Base-by-base conservation (phyloP, 371 early-diverging fungal genomes). In the Mucor indicus region DNA sequence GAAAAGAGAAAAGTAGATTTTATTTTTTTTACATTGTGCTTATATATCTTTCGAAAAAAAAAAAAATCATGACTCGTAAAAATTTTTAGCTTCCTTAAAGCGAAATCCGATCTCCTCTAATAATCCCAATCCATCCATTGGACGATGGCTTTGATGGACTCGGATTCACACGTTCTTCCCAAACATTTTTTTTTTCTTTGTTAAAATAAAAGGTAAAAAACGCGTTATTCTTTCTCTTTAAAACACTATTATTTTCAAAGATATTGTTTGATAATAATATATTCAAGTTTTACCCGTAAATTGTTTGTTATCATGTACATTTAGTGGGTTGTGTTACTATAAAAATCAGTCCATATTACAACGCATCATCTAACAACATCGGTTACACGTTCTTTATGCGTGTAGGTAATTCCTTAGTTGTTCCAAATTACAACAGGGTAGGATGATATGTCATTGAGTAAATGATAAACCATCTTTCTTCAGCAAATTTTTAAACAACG, bases 61-160 rank as follows among this genome's bases (percentile, higher is more conserved):
- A 25, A 13, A 49, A 40, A 37, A 15, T 8, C n/a, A 47, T 54
- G 55, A 54, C 55, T 54, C 33, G 48, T 33, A 54, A 54, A 42
- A 40, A 24, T 43, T 38, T 50, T 50, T 50, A 50, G 50, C 50
- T 43, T 33, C 43, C 37, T 30, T 20, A 32, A 41, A 54, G 55
- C 55, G 55, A 54, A 48, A 54, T 54, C 55, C 48, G 55, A 54
- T 54, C 55, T 54, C 55, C 55, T 54, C 47, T 36, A 27, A 22
- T 31, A 25, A 50, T 50, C 50, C 43, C 27, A 13, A 36, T 42
- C 22, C 36, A 50, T 50, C 50, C 43, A 50, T 50, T 50, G 50
- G 50, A 42, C 49, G 49, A 48, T 48, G 30, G 25, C 35, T 16
- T 32, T 41, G 42, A 50, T 41, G 43, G 23, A 29, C 24, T 50